These are phyloP conservation scores for Kwoniella europaea DNA, from an alignment of 768 basidiomycete genomes.

Conservation along the genomic window DNA sequence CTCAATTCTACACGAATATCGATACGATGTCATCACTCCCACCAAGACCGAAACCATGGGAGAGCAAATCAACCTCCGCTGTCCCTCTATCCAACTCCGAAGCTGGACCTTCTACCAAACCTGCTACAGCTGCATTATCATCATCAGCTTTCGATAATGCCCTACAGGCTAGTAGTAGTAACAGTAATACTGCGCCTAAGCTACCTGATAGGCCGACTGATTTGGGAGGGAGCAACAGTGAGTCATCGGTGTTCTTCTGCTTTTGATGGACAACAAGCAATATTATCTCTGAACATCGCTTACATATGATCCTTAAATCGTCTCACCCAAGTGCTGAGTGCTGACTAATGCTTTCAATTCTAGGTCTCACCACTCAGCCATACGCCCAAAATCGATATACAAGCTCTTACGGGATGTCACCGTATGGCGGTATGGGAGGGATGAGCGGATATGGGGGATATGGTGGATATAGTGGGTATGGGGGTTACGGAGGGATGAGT, in stretches of 20 bases:
- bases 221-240: slow-evolving; percentile 19
- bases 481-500: slow-evolving; percentile 32
- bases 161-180: slow-evolving; percentile 28
- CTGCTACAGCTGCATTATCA: slow-evolving; percentile 2
- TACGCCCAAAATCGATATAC: slow-evolving; percentile 17
- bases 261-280: no score
- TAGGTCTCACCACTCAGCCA: slow-evolving; percentile 7
- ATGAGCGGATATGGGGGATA: slow-evolving; percentile 61
- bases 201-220: slow-evolving; percentile 48
- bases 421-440: slow-evolving; percentile 34
- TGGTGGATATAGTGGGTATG: slow-evolving; percentile 60
- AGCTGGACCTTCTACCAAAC: slow-evolving; percentile 12
- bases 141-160: slow-evolving; percentile 44
- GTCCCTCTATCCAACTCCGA: slow-evolving; percentile 3
- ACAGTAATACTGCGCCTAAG: slow-evolving; percentile 26
- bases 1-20: neutral
- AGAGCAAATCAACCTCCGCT: slow-evolving; percentile 19
- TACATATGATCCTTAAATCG: no score
- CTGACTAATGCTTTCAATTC: neutral
- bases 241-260: neutral
- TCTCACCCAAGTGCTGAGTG: neutral
- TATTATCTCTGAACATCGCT: no score
- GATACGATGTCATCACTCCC: slow-evolving; percentile 38
- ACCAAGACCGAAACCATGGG: slow-evolving; percentile 47
- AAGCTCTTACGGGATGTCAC: slow-evolving; percentile 33